phyloP scores from a whole-genome alignment of 2,329 filamentous ascomycete genomes.

The Stagonosporopsis rhizophila region DNA sequence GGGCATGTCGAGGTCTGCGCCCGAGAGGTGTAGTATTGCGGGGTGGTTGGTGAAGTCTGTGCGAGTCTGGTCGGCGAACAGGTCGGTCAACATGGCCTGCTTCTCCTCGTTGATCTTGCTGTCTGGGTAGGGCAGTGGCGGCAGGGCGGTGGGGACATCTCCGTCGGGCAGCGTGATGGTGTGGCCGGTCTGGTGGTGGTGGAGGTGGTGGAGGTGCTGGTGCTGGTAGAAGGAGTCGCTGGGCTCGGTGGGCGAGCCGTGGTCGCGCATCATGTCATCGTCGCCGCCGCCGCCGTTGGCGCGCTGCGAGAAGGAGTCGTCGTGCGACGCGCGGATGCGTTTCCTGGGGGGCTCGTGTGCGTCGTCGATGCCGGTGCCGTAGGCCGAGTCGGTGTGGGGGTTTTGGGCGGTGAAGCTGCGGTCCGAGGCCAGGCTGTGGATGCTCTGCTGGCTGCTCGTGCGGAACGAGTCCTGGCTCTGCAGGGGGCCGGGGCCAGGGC shows the following conservation, averaged over 20 bases:
- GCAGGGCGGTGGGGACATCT: conserved; percentile 66
- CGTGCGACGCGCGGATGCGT: conserved; percentile 63
- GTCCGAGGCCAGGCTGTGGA: conserved; percentile 73
- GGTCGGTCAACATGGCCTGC: conserved; percentile 81
- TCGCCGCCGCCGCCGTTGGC: conserved; percentile 58
- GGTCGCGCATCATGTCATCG: conserved; percentile 66
- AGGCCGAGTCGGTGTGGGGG: conserved; percentile 67
- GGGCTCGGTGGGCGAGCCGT: conserved; percentile 74
- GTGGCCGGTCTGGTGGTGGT: conserved; percentile 55
- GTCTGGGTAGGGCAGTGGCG: conserved; percentile 67
- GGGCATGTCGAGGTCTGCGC: conserved; percentile 86
- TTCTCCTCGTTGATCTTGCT: conserved; percentile 76
- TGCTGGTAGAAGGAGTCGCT: conserved; percentile 72
- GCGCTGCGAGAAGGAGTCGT: conserved; percentile 49
- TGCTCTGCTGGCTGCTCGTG: conserved; percentile 81
- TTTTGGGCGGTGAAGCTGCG: conserved; percentile 69
- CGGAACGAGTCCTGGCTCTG: conserved; percentile 71
- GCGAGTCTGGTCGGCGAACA: conserved; percentile 61
- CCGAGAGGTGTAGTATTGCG: conserved; percentile 75
- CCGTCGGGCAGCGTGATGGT: conserved; percentile 55
- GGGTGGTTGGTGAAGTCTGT: conserved; percentile 78
- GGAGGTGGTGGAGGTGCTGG: conserved; percentile 49
- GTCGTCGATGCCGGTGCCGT: conserved; percentile 65
- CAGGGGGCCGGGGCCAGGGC: conserved; percentile 67
- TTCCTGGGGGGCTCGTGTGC: conserved; percentile 81